Conservation (phyloP, 2,329 filamentous ascomycete genomes). For the Ophiostoma montium region DNA sequence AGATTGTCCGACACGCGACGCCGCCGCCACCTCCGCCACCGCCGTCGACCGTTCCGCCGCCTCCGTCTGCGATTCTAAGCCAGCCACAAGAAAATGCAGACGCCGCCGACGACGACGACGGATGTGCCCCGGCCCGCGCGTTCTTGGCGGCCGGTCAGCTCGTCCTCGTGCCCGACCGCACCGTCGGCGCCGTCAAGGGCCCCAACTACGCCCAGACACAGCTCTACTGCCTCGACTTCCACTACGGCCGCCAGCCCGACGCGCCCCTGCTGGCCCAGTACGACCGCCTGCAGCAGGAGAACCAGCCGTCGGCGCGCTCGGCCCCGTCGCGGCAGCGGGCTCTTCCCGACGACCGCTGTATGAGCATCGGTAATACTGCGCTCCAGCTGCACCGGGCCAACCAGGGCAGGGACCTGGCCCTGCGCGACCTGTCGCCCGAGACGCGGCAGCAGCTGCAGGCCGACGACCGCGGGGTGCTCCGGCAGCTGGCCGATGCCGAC, state of each 20-base stretch:
- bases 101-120: slow-evolving; percentile 15
- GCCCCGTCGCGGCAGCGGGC: neutral
- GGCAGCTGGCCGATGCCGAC: neutral
- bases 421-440: slow-evolving; percentile 7
- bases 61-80: neutral
- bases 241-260: slow-evolving; percentile 28
- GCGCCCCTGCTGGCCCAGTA: slow-evolving; percentile 31
- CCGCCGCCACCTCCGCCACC: slow-evolving; percentile 25
- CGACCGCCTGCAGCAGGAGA: slow-evolving; percentile 31
- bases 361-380: no score
- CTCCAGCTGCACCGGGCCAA: slow-evolving; percentile 5
- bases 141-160: slow-evolving; percentile 30
- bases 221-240: slow-evolving; percentile 34
- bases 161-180: slow-evolving; percentile 27
- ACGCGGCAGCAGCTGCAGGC: slow-evolving; percentile 13
- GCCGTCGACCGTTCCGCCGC: neutral
- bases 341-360: neutral
- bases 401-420: slow-evolving; percentile 6
- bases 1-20: slow-evolving; percentile 35
- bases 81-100: neutral
- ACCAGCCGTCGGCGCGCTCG: slow-evolving; percentile 11
- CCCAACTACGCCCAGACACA: slow-evolving; percentile 32
- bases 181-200: slow-evolving; percentile 42
- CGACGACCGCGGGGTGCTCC: slow-evolving; percentile 13
- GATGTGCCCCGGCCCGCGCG: neutral